Evolutionary conservation across 768 basidiomycete species (phyloP), one percentile per base, ranked within the genome.

Genomic region (Heimioporus sp.): DNA sequence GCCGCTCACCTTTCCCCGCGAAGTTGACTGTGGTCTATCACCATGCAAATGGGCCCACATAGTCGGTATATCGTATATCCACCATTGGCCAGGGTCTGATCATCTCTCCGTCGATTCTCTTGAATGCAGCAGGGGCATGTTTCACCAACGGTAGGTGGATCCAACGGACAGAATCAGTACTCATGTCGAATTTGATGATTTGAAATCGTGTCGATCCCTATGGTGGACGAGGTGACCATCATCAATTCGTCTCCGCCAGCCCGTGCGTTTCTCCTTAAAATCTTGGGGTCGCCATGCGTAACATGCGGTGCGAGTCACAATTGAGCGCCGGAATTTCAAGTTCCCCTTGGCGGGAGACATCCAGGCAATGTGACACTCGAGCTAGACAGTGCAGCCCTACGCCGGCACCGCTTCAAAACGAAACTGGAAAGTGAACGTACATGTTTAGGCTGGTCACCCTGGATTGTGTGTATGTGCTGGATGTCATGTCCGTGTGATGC

Each of bases 401-500:
- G 53, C 61, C 58, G 55, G 61, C 52, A 51, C 58, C 64, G 64
- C 43, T 57, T 41, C 62, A 43, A 34, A 46, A 42, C 46, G 46
- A 30, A 60, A 60, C 45, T 32, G 52, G 62, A 35, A 66, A 48
- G 52, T 50, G 34, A 19, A 36, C 46, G 51, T 48, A 49, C 61
- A 46, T 52, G 45, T 64, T 53, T 63, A 49, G 59, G 37, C 36
- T 46, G 52, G 42, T 46, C 62, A 46, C 46, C 42, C 24, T 28
- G 30, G 49, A 50, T 34, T 51, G 38, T 47, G 37, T 36, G 39
- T 37, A 60, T 49, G 50, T 52, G 51, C 34, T 63, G 53, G 20
- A 52, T 54, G 65, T 66, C 62, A 65, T 66, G 49, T 66, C 65
- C 64, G 65, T 53, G 58, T 55, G 45, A 59, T 54, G 37, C 45